Evolutionary conservation across 2,329 filamentous ascomycete species (phyloP).

Genomic region (Alternaria arborescens): DNA sequence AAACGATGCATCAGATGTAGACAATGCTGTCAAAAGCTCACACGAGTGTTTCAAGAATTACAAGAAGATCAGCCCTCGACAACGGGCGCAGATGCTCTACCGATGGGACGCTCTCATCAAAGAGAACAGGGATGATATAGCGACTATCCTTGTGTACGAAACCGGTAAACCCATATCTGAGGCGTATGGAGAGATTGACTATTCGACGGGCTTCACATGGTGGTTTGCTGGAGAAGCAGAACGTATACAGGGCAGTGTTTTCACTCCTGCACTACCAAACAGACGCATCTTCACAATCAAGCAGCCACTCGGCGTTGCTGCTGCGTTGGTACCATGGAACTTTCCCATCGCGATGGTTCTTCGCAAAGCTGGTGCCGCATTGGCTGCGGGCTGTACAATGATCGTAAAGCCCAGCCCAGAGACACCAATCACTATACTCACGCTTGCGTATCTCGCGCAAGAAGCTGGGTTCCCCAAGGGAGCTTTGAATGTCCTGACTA

Average conservation of each 20-base stretch:
- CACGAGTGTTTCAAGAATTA: conserved; percentile 69
- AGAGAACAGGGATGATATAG: conserved; percentile 69
- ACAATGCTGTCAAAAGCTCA: conserved; percentile 66
- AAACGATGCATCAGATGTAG: conserved; percentile 66
- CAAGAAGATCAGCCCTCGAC: conserved; percentile 66
- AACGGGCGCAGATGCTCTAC: conserved; percentile 68
- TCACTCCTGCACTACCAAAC: conserved; percentile 67
- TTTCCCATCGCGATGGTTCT: conserved; percentile 74
- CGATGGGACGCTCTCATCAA: conserved; percentile 72
- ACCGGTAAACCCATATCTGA: conserved; percentile 64
- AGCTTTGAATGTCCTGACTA: conserved; percentile 69
- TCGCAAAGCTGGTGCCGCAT: conserved; percentile 71
- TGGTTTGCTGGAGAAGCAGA: conserved; percentile 69
- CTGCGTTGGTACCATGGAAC: conserved; percentile 76
- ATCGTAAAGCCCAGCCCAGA: conserved; percentile 60
- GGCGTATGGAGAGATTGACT: conserved; percentile 63
- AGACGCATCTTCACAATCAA: conserved; percentile 76
- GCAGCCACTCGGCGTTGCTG: conserved; percentile 74
- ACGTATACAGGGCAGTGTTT: conserved; percentile 69
- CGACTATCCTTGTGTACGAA: conserved; percentile 69
- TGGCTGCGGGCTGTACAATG: conserved; percentile 79
- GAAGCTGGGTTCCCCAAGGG: conserved; percentile 62
- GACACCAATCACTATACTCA: conserved; percentile 52
- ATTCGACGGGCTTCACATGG: conserved; percentile 63
- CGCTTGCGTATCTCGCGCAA: conserved; percentile 50